Evolutionary conservation across 1,284 basidiomycete genomes (phyloP).

Genomic region (Cryptococcus wingfieldii): DNA sequence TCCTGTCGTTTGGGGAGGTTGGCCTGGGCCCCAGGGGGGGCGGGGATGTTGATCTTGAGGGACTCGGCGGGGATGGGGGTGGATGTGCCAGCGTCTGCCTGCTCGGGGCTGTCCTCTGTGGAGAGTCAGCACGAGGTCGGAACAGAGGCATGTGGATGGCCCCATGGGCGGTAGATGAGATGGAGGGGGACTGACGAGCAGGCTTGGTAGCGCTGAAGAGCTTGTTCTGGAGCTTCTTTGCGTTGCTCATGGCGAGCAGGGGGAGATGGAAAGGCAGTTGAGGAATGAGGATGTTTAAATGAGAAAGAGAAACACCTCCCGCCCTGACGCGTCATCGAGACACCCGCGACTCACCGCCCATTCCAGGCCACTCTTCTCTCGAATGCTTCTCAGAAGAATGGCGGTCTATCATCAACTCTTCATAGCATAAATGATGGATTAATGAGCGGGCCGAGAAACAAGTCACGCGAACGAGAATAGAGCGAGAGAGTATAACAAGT

Average conservation of each 20-base stretch:
- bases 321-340: no score
- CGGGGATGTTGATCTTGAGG: slow-evolving; percentile 77
- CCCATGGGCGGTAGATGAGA: background rate
- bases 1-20: slow-evolving; percentile 32
- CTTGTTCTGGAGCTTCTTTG: slow-evolving; percentile 68
- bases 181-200: slow-evolving; percentile 1
- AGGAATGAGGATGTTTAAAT: background rate
- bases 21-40: slow-evolving; percentile 47
- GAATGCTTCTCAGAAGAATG: no score
- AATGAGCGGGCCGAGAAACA: background rate
- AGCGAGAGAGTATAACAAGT: background rate
- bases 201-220: slow-evolving; percentile 57
- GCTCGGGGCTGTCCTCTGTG: background rate
- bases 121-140: background rate
- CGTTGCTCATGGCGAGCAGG: slow-evolving; percentile 36
- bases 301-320: background rate
- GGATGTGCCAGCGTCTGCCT: slow-evolving; percentile 21
- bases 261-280: background rate
- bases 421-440: no score
- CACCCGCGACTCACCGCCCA: no score
- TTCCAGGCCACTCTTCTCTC: no score
- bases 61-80: slow-evolving; percentile 17
- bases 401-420: no score
- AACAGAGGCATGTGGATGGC: background rate
- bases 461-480: background rate